Conservation (phyloP, 192 early-diverging fungal species). For the Coemansia sp. region DNA sequence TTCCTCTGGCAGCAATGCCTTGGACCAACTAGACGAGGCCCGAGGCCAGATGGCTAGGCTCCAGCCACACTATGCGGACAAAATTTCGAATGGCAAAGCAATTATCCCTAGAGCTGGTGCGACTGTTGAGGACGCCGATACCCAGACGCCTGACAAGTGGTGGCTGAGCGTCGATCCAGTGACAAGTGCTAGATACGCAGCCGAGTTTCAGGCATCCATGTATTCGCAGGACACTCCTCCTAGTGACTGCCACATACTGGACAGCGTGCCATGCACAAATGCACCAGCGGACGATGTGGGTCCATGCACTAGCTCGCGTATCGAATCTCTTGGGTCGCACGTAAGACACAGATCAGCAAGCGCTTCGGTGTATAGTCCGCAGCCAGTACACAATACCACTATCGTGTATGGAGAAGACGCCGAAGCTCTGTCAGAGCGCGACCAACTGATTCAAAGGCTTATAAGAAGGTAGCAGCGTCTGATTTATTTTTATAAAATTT, state of each 20-base stretch:
- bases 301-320: background rate
- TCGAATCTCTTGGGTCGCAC: background rate
- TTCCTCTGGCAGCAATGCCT: background rate
- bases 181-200: background rate
- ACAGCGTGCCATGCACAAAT: constrained; percentile 29
- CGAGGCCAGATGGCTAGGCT: background rate
- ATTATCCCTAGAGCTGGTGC: background rate
- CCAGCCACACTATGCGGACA: background rate
- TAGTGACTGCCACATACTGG: constrained; percentile 9
- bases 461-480: background rate
- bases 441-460: constrained; percentile 33
- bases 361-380: constrained; percentile 1
- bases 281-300: background rate
- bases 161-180: constrained; percentile 22
- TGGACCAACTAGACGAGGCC: background rate
- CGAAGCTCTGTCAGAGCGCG: constrained; percentile 37
- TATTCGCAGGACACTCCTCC: constrained; percentile 33
- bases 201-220: constrained; percentile 12
- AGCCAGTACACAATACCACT: constrained; percentile 17
- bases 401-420: constrained; percentile 49
- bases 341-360: background rate
- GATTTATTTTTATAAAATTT: background rate
- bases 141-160: constrained; percentile 25
- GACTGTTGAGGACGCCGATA: background rate
- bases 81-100: background rate